phyloP scores from a whole-genome alignment of 1,139 yeast species.

The Arxiozyma bovina region DNA sequence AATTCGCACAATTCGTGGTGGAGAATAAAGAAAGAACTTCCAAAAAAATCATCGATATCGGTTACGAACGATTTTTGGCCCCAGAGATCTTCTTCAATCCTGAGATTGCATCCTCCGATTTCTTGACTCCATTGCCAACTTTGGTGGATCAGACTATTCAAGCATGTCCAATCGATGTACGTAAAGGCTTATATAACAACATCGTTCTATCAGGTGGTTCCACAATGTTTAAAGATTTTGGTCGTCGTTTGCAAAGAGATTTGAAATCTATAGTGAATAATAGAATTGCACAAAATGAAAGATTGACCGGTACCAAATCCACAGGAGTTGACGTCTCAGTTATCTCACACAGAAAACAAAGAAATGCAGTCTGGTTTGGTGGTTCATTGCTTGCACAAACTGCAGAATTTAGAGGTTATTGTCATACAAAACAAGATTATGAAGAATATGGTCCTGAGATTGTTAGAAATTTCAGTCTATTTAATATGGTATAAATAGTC shows the following conservation, averaged over 20 bases:
- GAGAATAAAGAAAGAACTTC: conserved; percentile 70
- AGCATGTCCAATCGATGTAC: conserved; percentile 92
- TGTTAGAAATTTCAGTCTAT: conserved; percentile 90
- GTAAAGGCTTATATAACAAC: conserved; percentile 90
- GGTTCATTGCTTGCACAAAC: conserved; percentile 96
- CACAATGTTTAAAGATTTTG: conserved; percentile 97
- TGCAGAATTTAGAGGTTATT: conserved; percentile 88
- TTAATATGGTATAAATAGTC: conserved; percentile 63
- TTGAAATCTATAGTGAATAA: conserved; percentile 79
- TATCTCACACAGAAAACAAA: conserved; percentile 91
- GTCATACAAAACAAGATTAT: conserved; percentile 94
- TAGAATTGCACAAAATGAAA: conserved; percentile 76
- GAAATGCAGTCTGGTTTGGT: conserved; percentile 99
- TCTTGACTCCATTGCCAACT: conserved; percentile 87
- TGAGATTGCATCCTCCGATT: conserved; percentile 91
- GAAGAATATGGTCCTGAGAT: conserved; percentile 97
- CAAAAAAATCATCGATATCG: conserved; percentile 71
- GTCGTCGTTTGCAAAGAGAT: conserved; percentile 94
- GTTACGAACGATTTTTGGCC: conserved; percentile 94
- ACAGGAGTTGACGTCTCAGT: conserved; percentile 97
- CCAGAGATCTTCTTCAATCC: conserved; percentile 98
- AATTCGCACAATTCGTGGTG: conserved; percentile 86
- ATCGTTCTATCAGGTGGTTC: conserved; percentile 95
- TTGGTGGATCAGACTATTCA: conserved; percentile 95
- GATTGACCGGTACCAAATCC: conserved; percentile 70